Evolutionary conservation across 352 stramenopile genomes (phyloP).

Genomic region (Phytophthora lateralis): DNA sequence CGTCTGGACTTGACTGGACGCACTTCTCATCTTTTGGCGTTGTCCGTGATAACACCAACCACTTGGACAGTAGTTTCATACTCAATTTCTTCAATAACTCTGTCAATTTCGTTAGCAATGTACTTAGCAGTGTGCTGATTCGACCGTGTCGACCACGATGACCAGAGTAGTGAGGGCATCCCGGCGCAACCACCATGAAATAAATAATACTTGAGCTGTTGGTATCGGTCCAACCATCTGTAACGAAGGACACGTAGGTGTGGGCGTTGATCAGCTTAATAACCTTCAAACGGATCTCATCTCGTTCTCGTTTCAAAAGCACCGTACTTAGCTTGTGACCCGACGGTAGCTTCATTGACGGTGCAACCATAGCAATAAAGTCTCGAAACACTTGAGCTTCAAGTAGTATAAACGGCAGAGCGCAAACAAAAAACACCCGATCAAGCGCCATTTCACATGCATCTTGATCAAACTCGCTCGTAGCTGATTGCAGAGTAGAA

Average conservation of each 20-base stretch:
- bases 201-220: conserved; percentile 12
- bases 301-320: conserved; percentile 2
- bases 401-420: background rate
- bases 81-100: conserved; percentile 2
- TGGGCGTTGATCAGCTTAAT: conserved; percentile 2
- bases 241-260: conserved; percentile 4
- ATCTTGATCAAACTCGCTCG: background rate
- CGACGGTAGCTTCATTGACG: conserved; percentile 1
- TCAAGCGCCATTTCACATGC: conserved; percentile 3
- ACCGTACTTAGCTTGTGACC: background rate
- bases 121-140: conserved; percentile 4
- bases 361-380: background rate
- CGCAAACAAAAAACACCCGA: conserved; percentile 2
- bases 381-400: conserved; percentile 4
- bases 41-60: background rate
- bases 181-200: conserved; percentile 1
- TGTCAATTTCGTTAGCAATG: conserved; percentile 2
- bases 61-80: background rate
- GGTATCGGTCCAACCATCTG: conserved; percentile 5
- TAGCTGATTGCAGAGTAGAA: too few species aligned
- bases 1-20: background rate
- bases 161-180: conserved; percentile 4
- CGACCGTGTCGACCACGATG: conserved; percentile 2
- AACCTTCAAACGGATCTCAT: background rate
- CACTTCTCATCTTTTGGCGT: conserved; percentile 12